A percentile compares a stretch with the other conserved stretches of the same genome.
Conservation (phyloP, 2,329 filamentous ascomycete genomes). For the Plectosphaerella cucumerina region DNA sequence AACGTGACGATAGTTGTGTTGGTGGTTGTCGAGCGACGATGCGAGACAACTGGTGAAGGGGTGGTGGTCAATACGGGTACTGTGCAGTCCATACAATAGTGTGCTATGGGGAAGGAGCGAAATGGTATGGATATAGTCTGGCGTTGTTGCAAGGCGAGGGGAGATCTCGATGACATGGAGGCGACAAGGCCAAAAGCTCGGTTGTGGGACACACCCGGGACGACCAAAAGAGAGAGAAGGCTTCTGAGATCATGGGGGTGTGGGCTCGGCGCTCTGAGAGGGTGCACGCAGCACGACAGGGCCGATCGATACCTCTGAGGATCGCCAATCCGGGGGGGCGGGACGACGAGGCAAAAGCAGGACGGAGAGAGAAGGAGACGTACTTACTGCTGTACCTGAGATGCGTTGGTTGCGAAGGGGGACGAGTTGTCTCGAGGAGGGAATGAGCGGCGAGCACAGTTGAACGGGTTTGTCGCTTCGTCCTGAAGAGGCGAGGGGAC, state of each 20-base stretch:
- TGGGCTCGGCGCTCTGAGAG: slow-evolving; percentile 6
- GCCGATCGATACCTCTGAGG: too few relatives aligned
- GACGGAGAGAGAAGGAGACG: too few relatives aligned
- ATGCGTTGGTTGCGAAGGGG: too few relatives aligned
- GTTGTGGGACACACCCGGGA: slow-evolving; percentile 13
- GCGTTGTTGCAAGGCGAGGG: slow-evolving; percentile 8
- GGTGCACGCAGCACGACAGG: not conserved
- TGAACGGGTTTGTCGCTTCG: too few relatives aligned
- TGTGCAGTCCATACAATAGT: too few relatives aligned
- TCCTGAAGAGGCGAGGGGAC: too few relatives aligned
- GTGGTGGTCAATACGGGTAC: not conserved
- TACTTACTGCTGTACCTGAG: too few relatives aligned
- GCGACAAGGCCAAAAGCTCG: slow-evolving; percentile 12
- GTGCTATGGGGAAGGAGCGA: slow-evolving; percentile 5
- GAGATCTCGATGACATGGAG: slow-evolving; percentile 15
- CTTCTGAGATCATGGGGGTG: slow-evolving; percentile 10
- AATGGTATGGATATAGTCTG: slow-evolving; percentile 12
- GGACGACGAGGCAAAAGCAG: too few relatives aligned
- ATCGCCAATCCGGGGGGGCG: too few relatives aligned
- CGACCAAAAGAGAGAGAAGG: slow-evolving; percentile 9
- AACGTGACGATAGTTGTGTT: not conserved
- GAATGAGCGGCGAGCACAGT: too few relatives aligned
- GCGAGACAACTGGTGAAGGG: not conserved
- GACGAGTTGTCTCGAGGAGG: too few relatives aligned
- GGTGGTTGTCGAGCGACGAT: not conserved